Evolutionary conservation across 192 early-diverging fungal genomes (phyloP), one percentile per base, ranked within the genome.

Genomic region (Coemansia biformis): DNA sequence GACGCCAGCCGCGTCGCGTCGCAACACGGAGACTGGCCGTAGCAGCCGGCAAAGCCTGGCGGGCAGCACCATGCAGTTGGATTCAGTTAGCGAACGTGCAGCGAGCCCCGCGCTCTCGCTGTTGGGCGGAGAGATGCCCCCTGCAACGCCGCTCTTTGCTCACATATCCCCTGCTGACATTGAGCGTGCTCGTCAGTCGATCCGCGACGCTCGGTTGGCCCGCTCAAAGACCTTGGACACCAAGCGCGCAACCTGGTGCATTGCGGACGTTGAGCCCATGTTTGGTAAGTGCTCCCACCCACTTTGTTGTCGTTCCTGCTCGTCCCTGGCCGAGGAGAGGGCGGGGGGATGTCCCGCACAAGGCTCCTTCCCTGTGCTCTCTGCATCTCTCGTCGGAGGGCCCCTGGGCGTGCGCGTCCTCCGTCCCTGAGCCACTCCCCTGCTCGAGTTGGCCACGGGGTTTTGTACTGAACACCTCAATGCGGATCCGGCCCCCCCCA

Each of bases 1-100:
- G 23, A 70, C 66, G 4, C 66, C 66, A 19, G 59, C 60, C 14
- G 34, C 54, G 8, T 70, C 66, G 16, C 54, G 59, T n/a, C 36
- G 66, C 13, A 70, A 62, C 47, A 63, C 59, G 4, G 66, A 62
- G 33, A 59, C 58, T 50, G 53, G 60, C 23, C 21, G 46, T 11
- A 43, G 54, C 35, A 49, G 41, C 24, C 39, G 40, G 23, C 44
- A 57, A 46, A 47, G 19, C 41, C 57, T 35, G 58, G 46, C 19
- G 47, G 33, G 16, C 24, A 47, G 29, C 36, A 34, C 13, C n/a
- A n/a, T n/a, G n/a, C n/a, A n/a, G n/a, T n/a, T n/a, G n/a, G n/a
- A n/a, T n/a, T n/a, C n/a, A n/a, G n/a, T n/a, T n/a, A n/a, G 24
- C 24, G 24, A 26, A 26, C 24, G 24, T 26, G 36, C 31, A 14